Base-by-base conservation (phyloP, 1,284 basidiomycete genomes). In the Heterobasidion occidentale region DNA sequence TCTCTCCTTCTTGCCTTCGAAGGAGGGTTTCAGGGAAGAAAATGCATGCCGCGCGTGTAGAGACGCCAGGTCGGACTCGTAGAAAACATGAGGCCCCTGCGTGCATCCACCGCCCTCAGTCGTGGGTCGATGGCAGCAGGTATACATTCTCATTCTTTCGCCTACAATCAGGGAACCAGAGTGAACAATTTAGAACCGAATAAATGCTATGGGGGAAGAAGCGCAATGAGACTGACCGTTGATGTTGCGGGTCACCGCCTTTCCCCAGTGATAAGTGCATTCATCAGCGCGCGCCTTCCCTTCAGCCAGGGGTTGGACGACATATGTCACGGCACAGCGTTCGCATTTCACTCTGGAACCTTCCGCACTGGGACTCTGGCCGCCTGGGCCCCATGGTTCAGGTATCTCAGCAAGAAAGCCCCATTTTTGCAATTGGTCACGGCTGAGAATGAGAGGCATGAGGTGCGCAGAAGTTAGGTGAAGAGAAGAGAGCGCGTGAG, bases 221-320 rank as follows among this genome's bases (percentile, higher is more conserved):
- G 33, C 11, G 17, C 11, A 38, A 57, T 50, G 34, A 56, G 49
- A 64, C 76, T 54, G 64, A 83, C 92, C 89, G 60, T 84, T 80
- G 52, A 80, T 74, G 48, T 74, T 78, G 51, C 72, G 76, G 27
- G 73, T 75, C 63, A 78, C 78, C n/a, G 79, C 74, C 68, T 78
- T 85, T 0, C 93, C 94, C 85, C 90, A 93, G 67, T 97, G 94
- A 66, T 82, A 87, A 0, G 77, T 71, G 68, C 94, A 98, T 60
- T 87, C 79, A 2, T 83, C 76, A 80, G 73, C 33, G 5, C n/a
- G 8, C 19, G 34, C n/a, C 9, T 27, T 38, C 20, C 73, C 61
- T 81, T 84, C 38, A 94, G 89, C 56, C 78, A 69, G 64, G 88
- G 53, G 15, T 36, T 54, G 56, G 35, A 62, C 61, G 44, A 52